Evolutionary conservation across 371 early-diverging fungal genomes (phyloP), one percentile per base, ranked within the genome.

Genomic region (Batrachochytrium dendrobatidis): DNA sequence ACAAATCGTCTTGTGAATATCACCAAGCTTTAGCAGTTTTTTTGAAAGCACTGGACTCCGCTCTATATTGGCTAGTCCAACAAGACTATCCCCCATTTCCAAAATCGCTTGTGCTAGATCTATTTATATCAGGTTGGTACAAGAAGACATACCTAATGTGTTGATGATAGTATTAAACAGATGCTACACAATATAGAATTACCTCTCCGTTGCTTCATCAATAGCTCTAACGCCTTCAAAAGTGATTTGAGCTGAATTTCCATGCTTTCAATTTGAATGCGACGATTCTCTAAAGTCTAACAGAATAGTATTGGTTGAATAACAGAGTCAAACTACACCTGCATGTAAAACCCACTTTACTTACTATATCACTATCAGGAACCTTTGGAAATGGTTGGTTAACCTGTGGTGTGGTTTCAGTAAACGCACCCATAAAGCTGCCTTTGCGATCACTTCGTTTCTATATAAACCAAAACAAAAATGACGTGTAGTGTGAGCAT

Each of bases 1-100:
- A 61, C 81, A 81, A 67, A 94, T 79, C 54, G 83, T 74, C 65
- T 87, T 86, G 59, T 92, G 92, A 55, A 93, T 78, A 56, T 85
- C 58, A 0, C 63, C 75, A 5, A 76, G 51, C 24, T 52, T 33
- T 20, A 45, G 50, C 85, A 76, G 51, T 80, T 83, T 54, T 72
- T 79, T 5, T 12, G 86, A 76, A 28, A 89, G 60, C 1, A 80
- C 76, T 53, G 76, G 78, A 64, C 85, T 84, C 17, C 84, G 66
- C 69, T 93, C 92, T 45, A 84, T 80, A 12, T 80, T 79, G 3
- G 89, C 85, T 53, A 96, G 73, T 1, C 85, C 78, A 22, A 84
- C 71, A 66, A 93, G 77, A n/a, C 84, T 83, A 51, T 90, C 89
- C 18, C 90, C 92, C 64, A 94, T 86, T 61, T 91, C 94, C n/a